These are phyloP conservation scores for Exutisphaerella laricina DNA, from an alignment of 2,329 filamentous ascomycete species.

Conservation along the genomic window DNA sequence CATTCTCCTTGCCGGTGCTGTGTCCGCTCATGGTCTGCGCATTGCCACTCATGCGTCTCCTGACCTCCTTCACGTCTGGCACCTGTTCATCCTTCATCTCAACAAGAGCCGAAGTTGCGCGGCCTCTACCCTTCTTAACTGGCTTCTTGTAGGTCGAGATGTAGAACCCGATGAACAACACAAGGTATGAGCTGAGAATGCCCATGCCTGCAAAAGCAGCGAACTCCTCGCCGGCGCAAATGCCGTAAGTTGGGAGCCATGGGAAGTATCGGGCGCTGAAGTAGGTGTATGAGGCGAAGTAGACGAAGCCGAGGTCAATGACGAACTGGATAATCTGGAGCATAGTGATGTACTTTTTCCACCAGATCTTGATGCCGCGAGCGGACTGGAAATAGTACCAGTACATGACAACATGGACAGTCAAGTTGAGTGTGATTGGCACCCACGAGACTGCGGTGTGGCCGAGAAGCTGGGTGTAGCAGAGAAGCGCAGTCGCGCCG, in stretches of 20 bases:
- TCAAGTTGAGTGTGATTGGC: constrained; percentile 83
- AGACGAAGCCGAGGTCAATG: constrained; percentile 95
- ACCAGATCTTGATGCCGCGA: constrained; percentile 92
- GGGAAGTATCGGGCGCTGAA: constrained; percentile 88
- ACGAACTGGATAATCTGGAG: constrained; percentile 97
- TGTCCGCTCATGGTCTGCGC: constrained; percentile 26
- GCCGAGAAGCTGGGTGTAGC: constrained; percentile 95
- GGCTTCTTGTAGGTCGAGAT: constrained; percentile 91
- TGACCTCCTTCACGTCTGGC: constrained; percentile 49
- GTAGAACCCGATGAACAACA: constrained; percentile 99
- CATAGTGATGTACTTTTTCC: constrained; percentile 99
- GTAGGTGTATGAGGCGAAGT: constrained; percentile 99
- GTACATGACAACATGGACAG: constrained; percentile 98
- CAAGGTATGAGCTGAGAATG: constrained; percentile 88
- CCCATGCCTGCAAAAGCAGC: constrained; percentile 87
- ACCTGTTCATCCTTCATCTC: constrained; percentile 73
- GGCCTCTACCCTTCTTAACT: constrained; percentile 64
- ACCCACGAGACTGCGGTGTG: constrained; percentile 94
- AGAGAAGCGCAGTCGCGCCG: constrained; percentile 90
- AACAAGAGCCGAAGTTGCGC: constrained; percentile 77
- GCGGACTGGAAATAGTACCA: constrained; percentile 99
- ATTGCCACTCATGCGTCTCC: constrained; percentile 46
- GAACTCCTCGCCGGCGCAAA: constrained; percentile 94
- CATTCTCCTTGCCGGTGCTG: constrained; percentile 37
- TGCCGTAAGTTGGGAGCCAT: constrained; percentile 74